Conservation (phyloP, 495 filamentous ascomycete genomes). For the Penicillium arizonense region DNA sequence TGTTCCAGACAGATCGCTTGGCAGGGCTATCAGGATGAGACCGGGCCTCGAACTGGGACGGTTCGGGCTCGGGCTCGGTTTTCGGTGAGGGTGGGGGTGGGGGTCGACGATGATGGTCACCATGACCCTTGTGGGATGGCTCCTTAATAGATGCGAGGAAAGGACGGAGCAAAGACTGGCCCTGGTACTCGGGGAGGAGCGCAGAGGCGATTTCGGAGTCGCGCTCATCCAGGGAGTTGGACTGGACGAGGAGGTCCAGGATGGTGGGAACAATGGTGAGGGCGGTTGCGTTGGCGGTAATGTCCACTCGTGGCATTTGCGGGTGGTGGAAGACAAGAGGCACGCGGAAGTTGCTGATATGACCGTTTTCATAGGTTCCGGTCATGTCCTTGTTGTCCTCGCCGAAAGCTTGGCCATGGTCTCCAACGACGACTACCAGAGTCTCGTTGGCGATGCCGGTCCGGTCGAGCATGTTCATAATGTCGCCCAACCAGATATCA, state of each 20-base stretch:
- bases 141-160: constrained; percentile 18
- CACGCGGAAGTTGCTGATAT: constrained; percentile 46
- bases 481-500: constrained; percentile 46
- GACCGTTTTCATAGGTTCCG: constrained; percentile 44
- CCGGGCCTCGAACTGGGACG: neutral
- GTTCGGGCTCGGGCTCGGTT: neutral
- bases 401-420: constrained; percentile 41
- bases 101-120: neutral
- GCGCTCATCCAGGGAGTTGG: constrained; percentile 32
- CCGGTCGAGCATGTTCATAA: constrained; percentile 45
- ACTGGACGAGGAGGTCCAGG: constrained; percentile 44
- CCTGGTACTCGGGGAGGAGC: constrained; percentile 36
- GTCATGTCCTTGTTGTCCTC: constrained; percentile 36
- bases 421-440: constrained; percentile 48
- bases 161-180: constrained; percentile 35
- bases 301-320: constrained; percentile 37
- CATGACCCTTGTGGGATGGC: neutral
- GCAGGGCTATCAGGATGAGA: constrained; percentile 5
- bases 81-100: neutral
- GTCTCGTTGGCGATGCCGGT: constrained; percentile 50
- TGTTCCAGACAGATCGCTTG: constrained; percentile 29
- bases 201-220: constrained; percentile 34
- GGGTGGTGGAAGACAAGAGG: constrained; percentile 46
- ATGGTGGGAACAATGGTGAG: constrained; percentile 46
- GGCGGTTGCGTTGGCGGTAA: constrained; percentile 40